phyloP scores from a whole-genome alignment of 2,329 filamentous ascomycete genomes.

The Aschersonia sp. region DNA sequence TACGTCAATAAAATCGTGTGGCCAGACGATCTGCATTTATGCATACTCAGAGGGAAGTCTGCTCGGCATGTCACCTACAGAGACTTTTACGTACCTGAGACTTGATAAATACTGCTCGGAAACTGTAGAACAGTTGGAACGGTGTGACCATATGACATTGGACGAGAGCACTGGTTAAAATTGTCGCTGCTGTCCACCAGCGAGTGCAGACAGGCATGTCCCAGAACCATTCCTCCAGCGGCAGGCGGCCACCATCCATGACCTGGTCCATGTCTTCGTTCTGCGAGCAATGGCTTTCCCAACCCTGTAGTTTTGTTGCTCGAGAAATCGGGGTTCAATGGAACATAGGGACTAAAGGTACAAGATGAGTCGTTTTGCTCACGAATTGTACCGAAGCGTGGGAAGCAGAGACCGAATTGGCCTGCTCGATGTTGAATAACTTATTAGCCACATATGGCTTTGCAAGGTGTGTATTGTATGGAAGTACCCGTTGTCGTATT shows the following conservation, averaged over 20 bases:
- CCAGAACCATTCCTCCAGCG: slow-evolving; percentile 95
- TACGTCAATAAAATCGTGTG: slow-evolving; percentile 2
- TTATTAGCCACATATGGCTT: too few species aligned
- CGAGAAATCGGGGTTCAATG: not conserved
- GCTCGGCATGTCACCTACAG: too few species aligned
- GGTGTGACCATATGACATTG: slow-evolving; percentile 88
- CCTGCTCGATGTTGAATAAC: too few species aligned
- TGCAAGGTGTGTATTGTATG: too few species aligned
- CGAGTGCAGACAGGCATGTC: slow-evolving; percentile 95
- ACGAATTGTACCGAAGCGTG: too few species aligned
- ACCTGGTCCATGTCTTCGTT: slow-evolving; percentile 36
- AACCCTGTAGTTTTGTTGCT: not conserved
- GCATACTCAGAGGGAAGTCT: too few species aligned
- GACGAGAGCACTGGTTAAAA: slow-evolving; percentile 75
- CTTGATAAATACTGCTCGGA: slow-evolving; percentile 79
- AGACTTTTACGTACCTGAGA: slow-evolving; percentile 52
- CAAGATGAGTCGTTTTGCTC: too few species aligned
- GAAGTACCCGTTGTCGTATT: too few species aligned
- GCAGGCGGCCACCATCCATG: slow-evolving; percentile 51
- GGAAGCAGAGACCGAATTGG: too few species aligned
- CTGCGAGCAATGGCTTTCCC: not conserved
- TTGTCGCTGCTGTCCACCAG: slow-evolving; percentile 91
- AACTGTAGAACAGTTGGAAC: slow-evolving; percentile 96
- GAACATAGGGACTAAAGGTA: too few species aligned
- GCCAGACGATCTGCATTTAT: too few species aligned